phyloP scores from a whole-genome alignment of 176 grass and related monocot genomes.

The Triticum monococcum region DNA sequence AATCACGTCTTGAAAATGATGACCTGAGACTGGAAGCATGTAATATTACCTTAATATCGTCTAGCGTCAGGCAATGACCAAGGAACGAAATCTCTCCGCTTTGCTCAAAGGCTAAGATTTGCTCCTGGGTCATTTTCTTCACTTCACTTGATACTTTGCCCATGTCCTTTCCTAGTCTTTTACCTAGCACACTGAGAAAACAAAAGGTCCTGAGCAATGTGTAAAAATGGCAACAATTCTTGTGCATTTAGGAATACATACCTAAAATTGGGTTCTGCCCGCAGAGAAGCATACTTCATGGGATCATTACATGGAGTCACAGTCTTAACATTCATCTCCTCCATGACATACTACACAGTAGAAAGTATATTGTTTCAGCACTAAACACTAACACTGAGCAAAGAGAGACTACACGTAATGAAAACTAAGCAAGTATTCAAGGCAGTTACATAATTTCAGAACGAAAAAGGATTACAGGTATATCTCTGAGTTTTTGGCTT shows the following conservation, averaged over 20 bases:
- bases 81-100: conserved; percentile 65
- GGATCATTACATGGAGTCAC: conserved; percentile 92
- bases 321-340: conserved; percentile 94
- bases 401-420: neutral
- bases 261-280: conserved; percentile 97
- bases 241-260: conserved; percentile 36
- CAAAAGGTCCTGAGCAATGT: conserved; percentile 23
- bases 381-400: conserved; percentile 3
- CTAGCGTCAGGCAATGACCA: conserved; percentile 81
- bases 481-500: neutral
- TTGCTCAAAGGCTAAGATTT: conserved; percentile 86
- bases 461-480: neutral
- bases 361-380: conserved; percentile 28
- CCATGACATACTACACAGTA: conserved; percentile 90
- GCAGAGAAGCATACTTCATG: conserved; percentile 79
- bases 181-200: conserved; percentile 70
- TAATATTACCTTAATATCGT: conserved; percentile 84
- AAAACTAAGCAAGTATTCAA: conserved; percentile 10
- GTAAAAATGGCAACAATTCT: conserved; percentile 1
- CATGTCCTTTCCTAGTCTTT: conserved; percentile 94
- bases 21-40: neutral
- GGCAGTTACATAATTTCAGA: conserved; percentile 25
- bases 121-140: conserved; percentile 89
- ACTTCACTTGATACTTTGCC: conserved; percentile 78
- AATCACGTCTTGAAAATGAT: conserved; percentile 5